These are phyloP conservation scores for Antrodiella citrinella DNA, from an alignment of 768 basidiomycete species.

Conservation along the genomic window DNA sequence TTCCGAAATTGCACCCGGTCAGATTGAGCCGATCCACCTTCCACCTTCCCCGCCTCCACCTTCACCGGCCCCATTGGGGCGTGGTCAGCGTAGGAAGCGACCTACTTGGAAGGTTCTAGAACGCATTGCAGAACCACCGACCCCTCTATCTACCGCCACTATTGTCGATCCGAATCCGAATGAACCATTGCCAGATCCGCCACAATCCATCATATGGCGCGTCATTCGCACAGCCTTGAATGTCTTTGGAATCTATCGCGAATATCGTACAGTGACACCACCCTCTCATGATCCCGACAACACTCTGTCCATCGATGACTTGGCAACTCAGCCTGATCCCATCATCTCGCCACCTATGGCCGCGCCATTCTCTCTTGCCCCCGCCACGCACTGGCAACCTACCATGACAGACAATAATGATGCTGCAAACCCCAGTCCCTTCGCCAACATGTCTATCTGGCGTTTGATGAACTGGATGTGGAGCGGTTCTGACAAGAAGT, in stretches of 20 bases:
- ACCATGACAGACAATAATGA: too few species aligned
- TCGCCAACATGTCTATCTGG: not conserved
- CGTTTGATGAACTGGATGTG: conserved; percentile 7
- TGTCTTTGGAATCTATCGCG: not conserved
- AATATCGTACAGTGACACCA: not conserved
- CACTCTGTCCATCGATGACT: not conserved
- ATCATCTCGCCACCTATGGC: not conserved
- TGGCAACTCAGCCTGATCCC: not conserved
- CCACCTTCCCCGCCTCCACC: not conserved
- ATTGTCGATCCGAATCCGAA: not conserved
- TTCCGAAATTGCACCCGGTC: too few species aligned
- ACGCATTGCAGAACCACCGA: not conserved
- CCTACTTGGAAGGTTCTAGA: not conserved
- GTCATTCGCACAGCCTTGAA: not conserved
- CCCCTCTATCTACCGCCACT: not conserved
- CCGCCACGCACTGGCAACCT: too few species aligned
- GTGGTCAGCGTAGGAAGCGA: not conserved
- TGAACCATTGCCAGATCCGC: not conserved
- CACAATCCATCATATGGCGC: not conserved
- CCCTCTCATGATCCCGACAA: conserved; percentile 1
- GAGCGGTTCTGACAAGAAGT: not conserved
- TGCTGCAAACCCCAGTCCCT: too few species aligned
- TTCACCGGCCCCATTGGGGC: not conserved
- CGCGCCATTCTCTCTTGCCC: not conserved
- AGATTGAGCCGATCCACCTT: too few species aligned